Base-by-base conservation (phyloP, 2,329 filamentous ascomycete genomes). In the Colletotrichum limetticola region DNA sequence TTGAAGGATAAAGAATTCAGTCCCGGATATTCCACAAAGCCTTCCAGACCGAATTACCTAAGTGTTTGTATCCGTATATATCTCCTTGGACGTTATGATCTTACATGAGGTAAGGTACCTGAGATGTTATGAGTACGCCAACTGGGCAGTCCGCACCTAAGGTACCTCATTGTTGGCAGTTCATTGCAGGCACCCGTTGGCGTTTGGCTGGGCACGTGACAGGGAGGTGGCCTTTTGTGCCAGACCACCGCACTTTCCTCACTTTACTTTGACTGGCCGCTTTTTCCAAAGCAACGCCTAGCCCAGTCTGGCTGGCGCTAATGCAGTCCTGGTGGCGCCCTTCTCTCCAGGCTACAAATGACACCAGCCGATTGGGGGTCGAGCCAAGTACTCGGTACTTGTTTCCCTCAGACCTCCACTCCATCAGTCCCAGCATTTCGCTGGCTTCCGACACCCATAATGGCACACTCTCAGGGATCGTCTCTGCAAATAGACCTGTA, bases 291-390 rank as follows among this genome's bases (percentile, higher is more conserved):
- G 66, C 66, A 69, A 32, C 57, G 66, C 52, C 55, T 55, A 72
- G 49, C 61, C 65, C 60, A 35, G 59, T 72, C 72, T 74, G 65
- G 65, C 68, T 74, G 72, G 49, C 72, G 72, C 72, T 74, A 74
- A 74, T 69, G 60, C 69, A 56, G 61, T 58, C 61, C 46, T 46
- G 52, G 64, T 72, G 72, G 60, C 69, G 52, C 70, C 42, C 61
- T 46, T 32, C 64, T n/a, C 32, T 46, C 16, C 19, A 32, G 12
- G 16, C 35, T 66, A 66, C 66, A 59, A 49, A 52, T 11, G 5
- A 1, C n/a, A 37, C 3, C 55, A 42, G 22, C 42, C 14, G 1
- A 64, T 55, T 70, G 35, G 35, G 12, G 61, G 14, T 49, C 42
- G 42, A 49, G 42, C 19, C 42, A 66, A 30, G 66, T 71, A 73